These are phyloP conservation scores for Magnusiomyces tetraspermus DNA, from an alignment of 1,139 yeast genomes.

Conservation along the genomic window DNA sequence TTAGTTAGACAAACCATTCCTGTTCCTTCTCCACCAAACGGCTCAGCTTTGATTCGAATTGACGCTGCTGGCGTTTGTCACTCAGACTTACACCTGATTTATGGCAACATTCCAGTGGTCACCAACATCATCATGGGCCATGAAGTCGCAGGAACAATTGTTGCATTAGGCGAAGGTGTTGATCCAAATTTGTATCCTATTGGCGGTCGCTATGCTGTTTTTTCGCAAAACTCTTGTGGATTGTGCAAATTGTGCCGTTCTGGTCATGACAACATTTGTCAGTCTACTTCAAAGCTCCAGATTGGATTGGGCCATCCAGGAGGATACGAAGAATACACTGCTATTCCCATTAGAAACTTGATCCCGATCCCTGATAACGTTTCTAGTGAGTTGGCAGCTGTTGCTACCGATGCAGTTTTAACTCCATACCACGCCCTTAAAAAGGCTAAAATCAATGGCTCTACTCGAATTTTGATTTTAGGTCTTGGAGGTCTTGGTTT, in stretches of 20 bases:
- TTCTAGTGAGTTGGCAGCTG: constrained; percentile 40
- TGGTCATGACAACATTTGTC: constrained; percentile 39
- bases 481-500: constrained; percentile 47
- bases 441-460: constrained; percentile 31
- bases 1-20: constrained; percentile 22
- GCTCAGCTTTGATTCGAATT: constrained; percentile 38
- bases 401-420: constrained; percentile 42
- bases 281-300: constrained; percentile 8
- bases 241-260: constrained; percentile 36
- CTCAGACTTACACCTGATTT: constrained; percentile 41
- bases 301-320: constrained; percentile 42
- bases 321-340: constrained; percentile 42
- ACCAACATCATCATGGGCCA: constrained; percentile 44
- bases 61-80: constrained; percentile 47
- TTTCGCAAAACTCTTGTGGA: constrained; percentile 40
- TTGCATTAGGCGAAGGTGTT: constrained; percentile 35
- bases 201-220: constrained; percentile 37
- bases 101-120: constrained; percentile 25
- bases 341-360: constrained; percentile 5
- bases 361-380: constrained; percentile 41
- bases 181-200: constrained; percentile 28
- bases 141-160: constrained; percentile 45
- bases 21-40: constrained; percentile 34
- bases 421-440: constrained; percentile 45
- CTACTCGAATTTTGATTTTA: constrained; percentile 37